These are phyloP conservation scores for Colletotrichum sp. DNA, from an alignment of 2,329 filamentous ascomycete genomes.

Conservation along the genomic window DNA sequence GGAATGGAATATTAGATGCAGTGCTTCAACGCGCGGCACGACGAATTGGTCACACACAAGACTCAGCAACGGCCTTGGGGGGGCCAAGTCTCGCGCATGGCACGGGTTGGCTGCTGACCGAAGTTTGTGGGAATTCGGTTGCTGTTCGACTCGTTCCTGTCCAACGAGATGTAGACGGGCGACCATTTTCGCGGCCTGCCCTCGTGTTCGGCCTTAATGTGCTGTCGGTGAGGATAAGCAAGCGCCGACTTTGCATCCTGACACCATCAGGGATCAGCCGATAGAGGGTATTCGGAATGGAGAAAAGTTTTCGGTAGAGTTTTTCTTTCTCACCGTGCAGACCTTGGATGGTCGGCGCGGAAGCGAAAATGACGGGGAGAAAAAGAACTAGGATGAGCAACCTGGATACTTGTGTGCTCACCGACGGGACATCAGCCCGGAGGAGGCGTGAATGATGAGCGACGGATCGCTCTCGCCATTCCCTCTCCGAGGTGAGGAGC, in stretches of 20 bases:
- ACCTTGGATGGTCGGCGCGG: background rate
- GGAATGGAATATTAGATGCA: conserved; percentile 9
- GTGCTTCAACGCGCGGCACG: background rate
- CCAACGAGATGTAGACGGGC: background rate
- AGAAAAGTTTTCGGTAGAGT: background rate
- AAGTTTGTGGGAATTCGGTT: background rate
- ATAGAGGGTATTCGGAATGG: background rate
- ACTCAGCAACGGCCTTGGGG: background rate
- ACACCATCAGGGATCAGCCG: background rate
- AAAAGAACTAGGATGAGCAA: background rate
- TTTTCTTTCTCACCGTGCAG: background rate
- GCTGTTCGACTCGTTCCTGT: background rate
- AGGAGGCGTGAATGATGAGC: conserved; percentile 1
- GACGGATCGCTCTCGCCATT: conserved; percentile 11
- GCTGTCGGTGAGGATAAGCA: background rate
- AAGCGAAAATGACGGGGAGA: background rate
- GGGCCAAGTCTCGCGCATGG: background rate
- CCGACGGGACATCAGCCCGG: background rate
- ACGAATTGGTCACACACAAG: background rate
- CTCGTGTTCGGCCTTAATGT: background rate
- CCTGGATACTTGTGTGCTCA: background rate
- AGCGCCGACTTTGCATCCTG: background rate
- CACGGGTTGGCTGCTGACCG: background rate
- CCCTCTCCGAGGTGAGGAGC: conserved; percentile 9
- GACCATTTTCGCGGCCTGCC: background rate